These are phyloP conservation scores for Podospora pseudoanserina DNA, from an alignment of 495 filamentous ascomycete genomes.

Conservation along the genomic window DNA sequence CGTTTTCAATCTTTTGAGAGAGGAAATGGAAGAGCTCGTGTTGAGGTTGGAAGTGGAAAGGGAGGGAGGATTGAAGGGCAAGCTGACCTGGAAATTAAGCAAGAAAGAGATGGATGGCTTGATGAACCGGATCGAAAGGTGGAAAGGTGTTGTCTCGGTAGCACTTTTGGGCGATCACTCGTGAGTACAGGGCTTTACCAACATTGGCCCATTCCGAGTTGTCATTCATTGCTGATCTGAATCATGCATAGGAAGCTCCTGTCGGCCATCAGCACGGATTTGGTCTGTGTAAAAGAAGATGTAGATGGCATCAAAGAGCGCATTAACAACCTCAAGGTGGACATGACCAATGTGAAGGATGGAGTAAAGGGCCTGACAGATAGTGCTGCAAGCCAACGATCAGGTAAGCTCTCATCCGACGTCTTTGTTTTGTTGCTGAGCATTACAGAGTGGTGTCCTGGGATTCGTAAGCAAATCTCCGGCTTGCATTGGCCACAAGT, in stretches of 20 bases:
- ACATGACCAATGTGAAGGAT: too few species aligned
- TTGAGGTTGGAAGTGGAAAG: not conserved
- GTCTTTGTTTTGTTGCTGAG: too few species aligned
- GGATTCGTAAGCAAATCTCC: too few species aligned
- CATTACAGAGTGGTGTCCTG: too few species aligned
- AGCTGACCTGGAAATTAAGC: not conserved
- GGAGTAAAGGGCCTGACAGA: too few species aligned
- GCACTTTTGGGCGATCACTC: not conserved
- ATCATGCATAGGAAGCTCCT: not conserved
- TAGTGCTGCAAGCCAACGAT: too few species aligned
- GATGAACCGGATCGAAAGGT: not conserved
- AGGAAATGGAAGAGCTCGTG: not conserved
- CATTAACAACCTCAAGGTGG: too few species aligned
- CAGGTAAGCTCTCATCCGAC: too few species aligned
- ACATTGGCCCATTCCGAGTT: not conserved
- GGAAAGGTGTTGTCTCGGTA: not conserved
- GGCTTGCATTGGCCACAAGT: too few species aligned
- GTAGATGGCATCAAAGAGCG: not conserved
- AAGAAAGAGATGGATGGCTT: not conserved
- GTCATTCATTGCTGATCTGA: not conserved
- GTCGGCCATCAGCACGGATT: not conserved
- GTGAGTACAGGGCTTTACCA: not conserved
- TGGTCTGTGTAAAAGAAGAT: not conserved
- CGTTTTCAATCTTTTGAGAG: not conserved
- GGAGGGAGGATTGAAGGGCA: not conserved